These are phyloP conservation scores for Nicotiana rustica DNA, from an alignment of 305 asterid genomes.

Conservation along the genomic window DNA sequence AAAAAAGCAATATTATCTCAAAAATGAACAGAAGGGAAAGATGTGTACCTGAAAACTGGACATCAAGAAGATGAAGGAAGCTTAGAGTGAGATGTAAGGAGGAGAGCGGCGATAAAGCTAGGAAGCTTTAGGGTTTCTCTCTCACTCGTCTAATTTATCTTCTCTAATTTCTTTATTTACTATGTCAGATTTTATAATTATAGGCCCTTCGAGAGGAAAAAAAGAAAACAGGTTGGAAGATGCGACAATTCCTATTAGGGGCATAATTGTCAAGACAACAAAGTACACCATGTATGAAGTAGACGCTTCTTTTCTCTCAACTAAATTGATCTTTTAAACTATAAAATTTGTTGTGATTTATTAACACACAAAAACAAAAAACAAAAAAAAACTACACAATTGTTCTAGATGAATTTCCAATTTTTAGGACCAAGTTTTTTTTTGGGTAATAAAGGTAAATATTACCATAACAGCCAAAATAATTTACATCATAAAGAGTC, in stretches of 20 bases:
- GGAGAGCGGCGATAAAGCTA: slow-evolving; percentile 31
- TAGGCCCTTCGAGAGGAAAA: no score
- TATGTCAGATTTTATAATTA: neutral
- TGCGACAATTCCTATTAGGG: neutral
- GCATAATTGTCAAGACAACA: neutral
- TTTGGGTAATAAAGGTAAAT: no score
- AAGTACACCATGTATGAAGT: neutral
- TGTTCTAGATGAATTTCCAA: no score
- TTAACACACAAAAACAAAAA: no score
- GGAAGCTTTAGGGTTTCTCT: slow-evolving; percentile 29
- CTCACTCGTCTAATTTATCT: neutral
- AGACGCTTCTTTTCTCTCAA: no score
- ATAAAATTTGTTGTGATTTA: no score
- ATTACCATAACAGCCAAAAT: no score
- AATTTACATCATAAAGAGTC: no score
- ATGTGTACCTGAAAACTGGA: slow-evolving; percentile 5
- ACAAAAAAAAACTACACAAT: no score
- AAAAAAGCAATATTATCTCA: neutral
- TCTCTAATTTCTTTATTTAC: neutral
- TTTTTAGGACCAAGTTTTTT: no score
- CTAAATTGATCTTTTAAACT: no score
- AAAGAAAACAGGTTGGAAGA: neutral
- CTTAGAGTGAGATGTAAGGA: slow-evolving; percentile 25
- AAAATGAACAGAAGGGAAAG: neutral
- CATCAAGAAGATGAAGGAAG: slow-evolving; percentile 1